Evolutionary conservation across 345 rosid species (phyloP).

Genomic region (Gossypium arboreum): DNA sequence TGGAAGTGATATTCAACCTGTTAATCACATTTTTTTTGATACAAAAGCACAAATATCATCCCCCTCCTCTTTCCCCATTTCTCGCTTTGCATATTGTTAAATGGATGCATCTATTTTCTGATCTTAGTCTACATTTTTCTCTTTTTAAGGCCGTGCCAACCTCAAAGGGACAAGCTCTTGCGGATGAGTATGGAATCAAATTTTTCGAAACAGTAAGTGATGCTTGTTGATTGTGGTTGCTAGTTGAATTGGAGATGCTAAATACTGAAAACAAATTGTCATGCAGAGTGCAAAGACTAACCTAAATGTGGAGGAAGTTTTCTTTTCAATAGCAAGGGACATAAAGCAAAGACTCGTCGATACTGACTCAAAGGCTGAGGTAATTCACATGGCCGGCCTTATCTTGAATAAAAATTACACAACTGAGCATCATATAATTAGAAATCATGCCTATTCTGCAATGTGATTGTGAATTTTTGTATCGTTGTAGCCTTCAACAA

Average conservation of each 20-base stretch:
- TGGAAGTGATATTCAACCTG: neutral
- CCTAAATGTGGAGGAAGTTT: constrained; percentile 89
- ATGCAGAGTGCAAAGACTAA: constrained; percentile 96
- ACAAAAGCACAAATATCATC: neutral
- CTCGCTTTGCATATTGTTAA: neutral
- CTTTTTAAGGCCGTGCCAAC: constrained; percentile 88
- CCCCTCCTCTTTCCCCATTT: neutral
- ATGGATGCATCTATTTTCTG: neutral
- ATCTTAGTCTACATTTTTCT: neutral
- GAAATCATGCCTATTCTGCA: neutral
- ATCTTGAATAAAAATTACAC: neutral
- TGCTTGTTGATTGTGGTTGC: neutral
- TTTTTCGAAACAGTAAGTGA: constrained; percentile 90
- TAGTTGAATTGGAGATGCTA: neutral
- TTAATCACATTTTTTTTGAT: neutral
- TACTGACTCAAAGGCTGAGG: constrained; percentile 78
- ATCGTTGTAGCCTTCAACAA: constrained; percentile 58
- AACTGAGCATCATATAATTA: neutral
- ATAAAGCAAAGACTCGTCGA: constrained; percentile 90
- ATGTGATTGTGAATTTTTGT: neutral
- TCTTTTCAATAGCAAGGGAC: constrained; percentile 90
- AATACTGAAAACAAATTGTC: constrained; percentile 22
- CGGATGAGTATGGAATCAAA: constrained; percentile 96
- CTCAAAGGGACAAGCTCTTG: constrained; percentile 93
- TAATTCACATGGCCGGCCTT: constrained; percentile 20